Base-by-base conservation (phyloP, 495 filamentous ascomycete species). In the Penicillium manginii region DNA sequence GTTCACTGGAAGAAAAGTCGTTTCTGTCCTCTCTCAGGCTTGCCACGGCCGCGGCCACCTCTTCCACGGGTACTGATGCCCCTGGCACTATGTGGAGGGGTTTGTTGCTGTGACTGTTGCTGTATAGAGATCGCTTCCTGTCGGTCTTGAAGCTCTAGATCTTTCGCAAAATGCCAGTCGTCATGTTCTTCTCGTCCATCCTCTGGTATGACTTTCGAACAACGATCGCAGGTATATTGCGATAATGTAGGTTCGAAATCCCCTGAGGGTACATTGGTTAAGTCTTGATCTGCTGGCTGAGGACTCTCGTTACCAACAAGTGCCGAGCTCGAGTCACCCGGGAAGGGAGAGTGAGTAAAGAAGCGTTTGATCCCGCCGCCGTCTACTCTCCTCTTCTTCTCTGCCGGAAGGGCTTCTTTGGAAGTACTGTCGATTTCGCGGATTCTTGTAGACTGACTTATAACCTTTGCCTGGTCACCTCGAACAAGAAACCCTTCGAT, bases 91-190 rank as follows among this genome's bases (percentile, higher is more conserved):
- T 53, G 64, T 37, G 67, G 19, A 58, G 63, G 17, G 54, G 54
- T 23, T 33, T 54, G 39, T 19, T 42, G 52, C 29, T 33, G 35
- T 19, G n/a, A 31, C 45, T 58, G 54, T 35, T 64, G 58, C n/a
- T 65, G 73, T 17, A 59, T 66, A 37, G 43, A 61, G 19, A 59
- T 66, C 4, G 68, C 65, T 45, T 69, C 66, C 57, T 74, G 67
- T 31, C 70, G 75, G 47, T 85, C 82, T 59, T 92, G 81, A 7
- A 84, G 81, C 61, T 88, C 88, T 26, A 98, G 81, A 63, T 91
- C 86, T 77, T 90, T 92, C 40, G 94, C 94, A 73, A 97, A 91
- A 77, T 98, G 94, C 90, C 92, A 98, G 70, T 98, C 94, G 40
- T 90, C 81, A 67, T 98, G 94, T 75, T 90, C 92, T 52, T 85